A percentile compares a stretch with the other conserved stretches of the same genome.
Evolutionary conservation across 2,329 filamentous ascomycete species (phyloP).

Genomic region (Venturia pyrina): DNA sequence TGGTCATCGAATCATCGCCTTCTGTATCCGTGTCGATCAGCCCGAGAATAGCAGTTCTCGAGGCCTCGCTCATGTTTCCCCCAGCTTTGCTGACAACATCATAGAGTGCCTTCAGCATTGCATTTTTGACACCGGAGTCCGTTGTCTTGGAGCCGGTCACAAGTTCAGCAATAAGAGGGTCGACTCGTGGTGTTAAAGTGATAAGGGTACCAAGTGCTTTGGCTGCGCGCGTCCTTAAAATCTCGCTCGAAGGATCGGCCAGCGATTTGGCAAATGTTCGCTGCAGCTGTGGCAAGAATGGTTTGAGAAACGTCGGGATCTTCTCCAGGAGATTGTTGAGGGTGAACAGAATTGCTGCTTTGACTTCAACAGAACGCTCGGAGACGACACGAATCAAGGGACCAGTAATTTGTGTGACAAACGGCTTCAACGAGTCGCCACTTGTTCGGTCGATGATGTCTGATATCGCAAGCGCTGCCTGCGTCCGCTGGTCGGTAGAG

Average conservation of each 20-base stretch:
- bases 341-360: slow-evolving; percentile 85
- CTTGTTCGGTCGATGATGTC: slow-evolving; percentile 92
- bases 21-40: slow-evolving; percentile 81
- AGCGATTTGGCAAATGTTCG: slow-evolving; percentile 94
- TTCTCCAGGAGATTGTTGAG: slow-evolving; percentile 94
- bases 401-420: slow-evolving; percentile 94
- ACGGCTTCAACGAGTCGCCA: slow-evolving; percentile 78
- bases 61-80: slow-evolving; percentile 85
- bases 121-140: slow-evolving; percentile 67
- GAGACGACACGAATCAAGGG: slow-evolving; percentile 96
- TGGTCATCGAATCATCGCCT: slow-evolving; percentile 57
- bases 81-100: slow-evolving; percentile 95
- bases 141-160: slow-evolving; percentile 91
- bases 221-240: slow-evolving; percentile 76
- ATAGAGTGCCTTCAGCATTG: slow-evolving; percentile 94
- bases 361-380: slow-evolving; percentile 91
- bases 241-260: slow-evolving; percentile 84
- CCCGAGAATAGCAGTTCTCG: slow-evolving; percentile 71
- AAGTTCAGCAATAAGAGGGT: slow-evolving; percentile 84
- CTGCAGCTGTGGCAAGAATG: slow-evolving; percentile 92
- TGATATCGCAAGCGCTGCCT: slow-evolving; percentile 85
- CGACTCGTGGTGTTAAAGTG: slow-evolving; percentile 87
- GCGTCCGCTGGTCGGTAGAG: slow-evolving; percentile 79
- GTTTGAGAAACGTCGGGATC: slow-evolving; percentile 90
- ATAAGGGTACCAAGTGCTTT: slow-evolving; percentile 93